These are phyloP conservation scores for Leccinum rimulosum DNA, from an alignment of 768 basidiomycete species.

Conservation along the genomic window DNA sequence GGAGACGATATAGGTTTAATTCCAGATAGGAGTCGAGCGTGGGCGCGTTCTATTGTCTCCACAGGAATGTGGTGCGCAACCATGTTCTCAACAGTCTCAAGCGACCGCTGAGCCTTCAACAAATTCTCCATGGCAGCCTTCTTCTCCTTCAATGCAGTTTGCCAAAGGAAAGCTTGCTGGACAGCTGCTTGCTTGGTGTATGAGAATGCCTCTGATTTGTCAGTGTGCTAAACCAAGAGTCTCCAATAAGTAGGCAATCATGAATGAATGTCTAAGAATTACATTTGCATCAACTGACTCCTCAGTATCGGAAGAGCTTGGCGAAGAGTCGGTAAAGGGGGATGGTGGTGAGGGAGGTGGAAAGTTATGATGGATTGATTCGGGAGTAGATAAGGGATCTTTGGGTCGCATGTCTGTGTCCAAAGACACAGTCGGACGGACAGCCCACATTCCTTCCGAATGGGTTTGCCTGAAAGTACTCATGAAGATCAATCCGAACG, in stretches of 20 bases:
- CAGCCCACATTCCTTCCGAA: neutral
- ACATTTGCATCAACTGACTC: neutral
- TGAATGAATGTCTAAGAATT: neutral
- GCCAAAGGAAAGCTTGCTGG: neutral
- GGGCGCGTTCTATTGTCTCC: neutral
- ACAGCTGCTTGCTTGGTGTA: neutral
- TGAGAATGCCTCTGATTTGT: neutral
- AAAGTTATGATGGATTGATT: neutral
- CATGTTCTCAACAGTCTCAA: neutral
- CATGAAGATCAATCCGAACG: too few species aligned
- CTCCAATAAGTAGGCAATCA: neutral
- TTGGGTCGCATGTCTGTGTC: neutral
- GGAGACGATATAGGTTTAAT: neutral
- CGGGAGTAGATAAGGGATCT: neutral
- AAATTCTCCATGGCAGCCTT: neutral
- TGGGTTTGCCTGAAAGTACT: neutral
- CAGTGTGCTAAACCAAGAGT: neutral
- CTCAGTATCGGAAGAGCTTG: neutral
- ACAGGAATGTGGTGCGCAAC: neutral
- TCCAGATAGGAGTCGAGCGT: neutral
- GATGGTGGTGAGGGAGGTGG: neutral
- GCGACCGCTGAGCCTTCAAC: neutral
- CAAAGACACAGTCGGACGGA: neutral
- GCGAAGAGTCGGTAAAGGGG: neutral
- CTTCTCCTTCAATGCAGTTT: neutral